Conservation (phyloP, 345 rosid genomes). For the thale cress (Arabidopsis thaliana) region TAIR10.1 NC_003076.8:26086001-26086500, state of each 20-base stretch:
- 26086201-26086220: conserved; percentile 77
- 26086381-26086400: conserved; percentile 77
- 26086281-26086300: conserved; percentile 78
- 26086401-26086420: conserved; percentile 94
- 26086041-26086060: neutral
- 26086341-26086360: conserved; percentile 82
- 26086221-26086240: conserved; percentile 42
- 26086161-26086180: conserved; percentile 65
- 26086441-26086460: conserved; percentile 71
- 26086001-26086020: conserved; percentile 1
- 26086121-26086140: conserved; percentile 57
- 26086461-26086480: conserved; percentile 86
- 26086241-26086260: conserved; percentile 32
- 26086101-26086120: neutral
- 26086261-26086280: conserved; percentile 57
- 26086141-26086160: conserved; percentile 75
- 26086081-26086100: neutral
- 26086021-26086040: neutral
- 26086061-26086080: conserved; percentile 7
- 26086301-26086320: conserved; percentile 74
- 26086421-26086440: conserved; percentile 94
- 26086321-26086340: conserved; percentile 76
- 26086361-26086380: conserved; percentile 84
- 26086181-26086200: conserved; percentile 77
- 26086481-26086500: conserved; percentile 74